Evolutionary conservation across 2,329 filamentous ascomycete species (phyloP).

Genomic region (Colletotrichum lini): DNA sequence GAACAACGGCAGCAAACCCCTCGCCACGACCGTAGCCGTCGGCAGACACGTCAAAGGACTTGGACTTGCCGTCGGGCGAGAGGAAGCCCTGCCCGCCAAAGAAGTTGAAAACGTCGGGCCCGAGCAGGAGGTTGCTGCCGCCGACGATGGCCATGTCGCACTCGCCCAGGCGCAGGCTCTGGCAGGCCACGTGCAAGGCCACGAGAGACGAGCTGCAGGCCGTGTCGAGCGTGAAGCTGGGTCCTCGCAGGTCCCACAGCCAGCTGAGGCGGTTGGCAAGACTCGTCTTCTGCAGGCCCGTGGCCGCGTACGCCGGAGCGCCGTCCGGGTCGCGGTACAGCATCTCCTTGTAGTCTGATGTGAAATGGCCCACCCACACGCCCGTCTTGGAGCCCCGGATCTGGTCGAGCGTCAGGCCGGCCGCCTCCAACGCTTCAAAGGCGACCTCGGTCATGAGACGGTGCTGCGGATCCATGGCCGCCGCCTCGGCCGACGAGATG

Average conservation of each 20-base stretch:
- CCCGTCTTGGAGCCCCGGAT: constrained; percentile 50
- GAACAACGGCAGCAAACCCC: constrained; percentile 52
- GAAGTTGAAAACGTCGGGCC: neutral
- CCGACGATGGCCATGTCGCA: constrained; percentile 48
- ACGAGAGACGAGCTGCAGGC: constrained; percentile 52
- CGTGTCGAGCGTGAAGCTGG: constrained; percentile 53
- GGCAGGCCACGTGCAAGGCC: constrained; percentile 50
- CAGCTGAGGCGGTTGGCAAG: constrained; percentile 38
- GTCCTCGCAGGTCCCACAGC: constrained; percentile 47
- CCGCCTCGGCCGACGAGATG: constrained; percentile 44
- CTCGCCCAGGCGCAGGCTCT: constrained; percentile 49
- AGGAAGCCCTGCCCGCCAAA: neutral
- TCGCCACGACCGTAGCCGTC: constrained; percentile 7
- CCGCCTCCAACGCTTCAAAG: constrained; percentile 4
- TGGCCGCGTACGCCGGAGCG: constrained; percentile 42
- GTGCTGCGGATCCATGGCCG: constrained; percentile 49
- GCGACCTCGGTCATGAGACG: constrained; percentile 41
- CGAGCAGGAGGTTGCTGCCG: constrained; percentile 29
- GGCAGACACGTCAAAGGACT: neutral
- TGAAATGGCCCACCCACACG: constrained; percentile 52
- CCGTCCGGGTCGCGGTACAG: constrained; percentile 45
- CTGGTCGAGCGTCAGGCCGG: constrained; percentile 33
- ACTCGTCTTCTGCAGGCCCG: constrained; percentile 47
- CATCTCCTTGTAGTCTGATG: constrained; percentile 51
- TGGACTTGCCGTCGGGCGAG: neutral